Conservation (phyloP, 2,329 filamentous ascomycete species). For the Microdochium nivale region DNA sequence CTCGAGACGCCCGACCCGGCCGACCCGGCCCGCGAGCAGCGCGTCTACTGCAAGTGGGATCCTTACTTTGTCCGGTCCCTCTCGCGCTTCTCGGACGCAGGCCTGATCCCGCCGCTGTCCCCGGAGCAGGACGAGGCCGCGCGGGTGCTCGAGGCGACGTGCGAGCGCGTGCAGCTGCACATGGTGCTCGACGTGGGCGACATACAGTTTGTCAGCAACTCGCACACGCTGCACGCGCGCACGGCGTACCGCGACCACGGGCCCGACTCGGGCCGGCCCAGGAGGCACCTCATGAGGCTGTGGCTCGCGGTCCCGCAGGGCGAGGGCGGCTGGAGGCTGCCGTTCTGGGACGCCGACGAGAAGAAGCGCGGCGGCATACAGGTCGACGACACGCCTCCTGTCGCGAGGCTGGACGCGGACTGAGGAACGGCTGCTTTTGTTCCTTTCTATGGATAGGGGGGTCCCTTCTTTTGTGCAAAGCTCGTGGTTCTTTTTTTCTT, state of each 20-base stretch:
- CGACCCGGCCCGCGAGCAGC: conserved; percentile 41
- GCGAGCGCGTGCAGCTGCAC: conserved; percentile 64
- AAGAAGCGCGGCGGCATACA: conserved; percentile 87
- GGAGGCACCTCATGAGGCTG: conserved; percentile 72
- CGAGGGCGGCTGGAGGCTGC: conserved; percentile 79
- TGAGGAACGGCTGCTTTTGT: conserved; percentile 25
- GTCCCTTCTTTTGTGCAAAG: too few relatives aligned
- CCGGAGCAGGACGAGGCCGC: conserved; percentile 60
- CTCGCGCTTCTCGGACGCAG: conserved; percentile 62
- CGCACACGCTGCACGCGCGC: conserved; percentile 71
- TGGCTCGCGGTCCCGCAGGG: conserved; percentile 77
- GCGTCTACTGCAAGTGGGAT: conserved; percentile 81
- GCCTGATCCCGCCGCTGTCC: conserved; percentile 65
- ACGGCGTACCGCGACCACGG: conserved; percentile 65
- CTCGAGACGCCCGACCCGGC: conserved; percentile 47
- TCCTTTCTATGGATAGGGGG: neutral
- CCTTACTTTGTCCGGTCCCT: conserved; percentile 80
- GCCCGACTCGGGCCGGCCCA: conserved; percentile 54
- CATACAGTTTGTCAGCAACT: conserved; percentile 79
- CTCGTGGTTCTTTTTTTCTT: too few relatives aligned
- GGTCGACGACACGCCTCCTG: conserved; percentile 70
- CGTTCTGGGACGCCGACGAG: conserved; percentile 72
- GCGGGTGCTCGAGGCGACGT: conserved; percentile 66
- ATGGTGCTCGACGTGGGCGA: conserved; percentile 84
- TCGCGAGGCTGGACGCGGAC: conserved; percentile 70